These are phyloP conservation scores for Trichoderma gracile DNA, from an alignment of 2,329 filamentous ascomycete genomes.

Conservation along the genomic window DNA sequence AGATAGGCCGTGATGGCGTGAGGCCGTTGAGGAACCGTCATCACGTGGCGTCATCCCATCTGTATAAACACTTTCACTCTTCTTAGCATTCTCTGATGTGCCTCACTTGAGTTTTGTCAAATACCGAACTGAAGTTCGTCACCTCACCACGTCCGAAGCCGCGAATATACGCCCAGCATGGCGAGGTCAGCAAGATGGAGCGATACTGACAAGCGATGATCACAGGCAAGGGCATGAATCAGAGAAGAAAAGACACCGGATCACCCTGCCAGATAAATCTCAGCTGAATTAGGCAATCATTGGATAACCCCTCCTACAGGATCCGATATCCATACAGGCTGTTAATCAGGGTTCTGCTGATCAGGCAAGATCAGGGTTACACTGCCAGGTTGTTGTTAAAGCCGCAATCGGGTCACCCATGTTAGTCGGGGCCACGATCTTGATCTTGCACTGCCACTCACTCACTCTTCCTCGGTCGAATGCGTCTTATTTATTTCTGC, in stretches of 20 bases:
- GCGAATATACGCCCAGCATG: no score
- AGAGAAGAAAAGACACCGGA: no score
- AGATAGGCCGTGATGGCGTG: not conserved
- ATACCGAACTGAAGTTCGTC: no score
- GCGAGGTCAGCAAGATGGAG: no score
- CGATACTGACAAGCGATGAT: not conserved
- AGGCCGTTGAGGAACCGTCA: not conserved
- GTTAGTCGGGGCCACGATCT: not conserved
- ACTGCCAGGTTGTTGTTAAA: not conserved
- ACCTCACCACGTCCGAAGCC: no score
- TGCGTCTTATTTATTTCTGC: conserved; percentile 4
- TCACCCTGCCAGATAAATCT: no score
- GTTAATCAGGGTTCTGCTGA: no score
- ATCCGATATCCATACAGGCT: no score
- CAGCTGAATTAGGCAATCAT: not conserved
- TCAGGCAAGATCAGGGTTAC: no score
- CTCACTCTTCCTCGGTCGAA: not conserved
- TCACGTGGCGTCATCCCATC: not conserved
- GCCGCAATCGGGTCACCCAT: not conserved
- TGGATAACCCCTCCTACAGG: no score
- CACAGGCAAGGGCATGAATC: no score
- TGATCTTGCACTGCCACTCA: not conserved
- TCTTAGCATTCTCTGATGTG: not conserved
- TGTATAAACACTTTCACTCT: not conserved
- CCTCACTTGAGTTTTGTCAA: not conserved